Base-by-base conservation (phyloP, 2,329 filamentous ascomycete genomes). In the Fusarium sp. region DNA sequence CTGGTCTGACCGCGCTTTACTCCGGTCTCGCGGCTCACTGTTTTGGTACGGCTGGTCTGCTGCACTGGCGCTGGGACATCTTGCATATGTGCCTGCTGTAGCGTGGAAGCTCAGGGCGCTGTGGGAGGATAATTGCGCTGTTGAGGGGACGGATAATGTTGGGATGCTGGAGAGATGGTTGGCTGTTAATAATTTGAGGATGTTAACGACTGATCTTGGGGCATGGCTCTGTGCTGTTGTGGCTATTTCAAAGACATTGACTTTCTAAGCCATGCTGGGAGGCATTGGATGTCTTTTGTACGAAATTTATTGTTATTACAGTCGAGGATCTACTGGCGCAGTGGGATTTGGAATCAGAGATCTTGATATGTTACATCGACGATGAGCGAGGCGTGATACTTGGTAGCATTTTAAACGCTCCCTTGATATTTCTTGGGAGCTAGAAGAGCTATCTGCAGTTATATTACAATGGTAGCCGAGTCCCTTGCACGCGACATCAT, bases 11-110 rank as follows among this genome's bases (percentile, higher is more conserved):
- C 61, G 74, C 8, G 53, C 60, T 21, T 59, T 77, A 16, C 77
- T 82, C 25, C 60, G 62, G 42, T 67, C 60, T 35, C 72, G 74
- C 10, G 78, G 78, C 2, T 78, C 80, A 30, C 49, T 74, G 38
- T 52, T 64, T 21, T 83, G 81, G 80, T 84, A 83, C 66, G 76
- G 69, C 18, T 79, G 74, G 28, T 76, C 78, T 21, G 82, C 79
- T 49, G 74, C 67, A 4, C 65, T 83, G 21, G 77, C 82, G 9
- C 56, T 77, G 11, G 77, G 77, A 0, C 82, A 84, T 60, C 43
- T 84, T 38, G 72, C 74, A 1, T 84, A 78, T 58, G 78, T 79
- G 30, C 83, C 82, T 21, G 72, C 73, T 6, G 78, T 84, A 10
- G 80, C 81, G 16, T 79, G 77, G 47, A 77, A 76, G 44, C 75